Evolutionary conservation across 2,329 filamentous ascomycete species (phyloP), one percentile per base, ranked within the genome.

Genomic region (Cordyceps tenuipes): DNA sequence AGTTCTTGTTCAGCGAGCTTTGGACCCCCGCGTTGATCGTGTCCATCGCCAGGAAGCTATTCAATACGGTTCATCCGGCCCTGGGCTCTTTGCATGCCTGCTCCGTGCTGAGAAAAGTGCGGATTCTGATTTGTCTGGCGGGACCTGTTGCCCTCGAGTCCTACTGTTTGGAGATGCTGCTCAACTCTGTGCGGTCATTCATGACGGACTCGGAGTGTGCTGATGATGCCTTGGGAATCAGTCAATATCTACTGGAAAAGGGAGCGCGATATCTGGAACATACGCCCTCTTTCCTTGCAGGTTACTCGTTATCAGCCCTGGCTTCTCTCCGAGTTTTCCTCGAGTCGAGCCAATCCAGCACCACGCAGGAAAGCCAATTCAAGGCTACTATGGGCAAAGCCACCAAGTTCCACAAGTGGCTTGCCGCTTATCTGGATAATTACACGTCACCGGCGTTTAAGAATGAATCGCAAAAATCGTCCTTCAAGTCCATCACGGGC

Each of bases 121-220:
- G 91, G 39, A 82, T 97, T 9, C 75, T 97, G 17, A 81, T 97
- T 29, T 88, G 85, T 62, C 76, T 97, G 50, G 88, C 91, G 29
- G 91, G 91, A 0, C 71, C 83, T 0, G 79, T 86, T 55, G 89
- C 89, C n/a, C 78, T 88, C 26, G 77, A 84, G 46, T 89, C 88
- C 0, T 97, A 97, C 68, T 89, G 91, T 12, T 72, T 97, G 15
- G 90, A 99, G 71, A 94, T 97, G 89, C 79, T 96, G 0, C 79
- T 99, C 1, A 89, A 91, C 67, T 87, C 89, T 1, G 78, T 96
- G 21, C 82, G 88, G 10, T 85, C 86, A 0, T 95, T 91, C 65
- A 77, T 97, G 6, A 87, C 87, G 1, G 88, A 97, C 65, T 81
- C 87, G 0, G 88, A 95, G 68, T 97, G 93, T 71, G 89, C 92